Evolutionary conservation across 2,329 filamentous ascomycete species (phyloP).

Genomic region (Camptophora hylomeconis): DNA sequence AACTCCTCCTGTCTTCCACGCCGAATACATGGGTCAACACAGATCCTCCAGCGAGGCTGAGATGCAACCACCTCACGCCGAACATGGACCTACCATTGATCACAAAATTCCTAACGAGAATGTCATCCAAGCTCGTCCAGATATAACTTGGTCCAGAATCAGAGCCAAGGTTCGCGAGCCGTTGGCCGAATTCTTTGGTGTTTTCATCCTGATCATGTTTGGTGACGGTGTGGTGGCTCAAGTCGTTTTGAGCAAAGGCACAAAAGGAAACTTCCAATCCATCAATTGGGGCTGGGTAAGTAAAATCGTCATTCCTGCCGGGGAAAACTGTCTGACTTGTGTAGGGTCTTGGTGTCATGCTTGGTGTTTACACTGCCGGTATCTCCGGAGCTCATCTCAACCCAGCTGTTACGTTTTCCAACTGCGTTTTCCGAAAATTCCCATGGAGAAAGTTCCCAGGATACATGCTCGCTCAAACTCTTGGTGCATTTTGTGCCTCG

Average conservation of each 20-base stretch:
- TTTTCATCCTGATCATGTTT: constrained; percentile 55
- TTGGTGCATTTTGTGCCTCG: constrained; percentile 53
- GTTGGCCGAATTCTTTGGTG: constrained; percentile 56
- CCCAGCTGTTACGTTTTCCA: constrained; percentile 56
- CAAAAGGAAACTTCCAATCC: constrained; percentile 37
- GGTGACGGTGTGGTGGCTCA: constrained; percentile 61
- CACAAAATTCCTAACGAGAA: constrained; percentile 21
- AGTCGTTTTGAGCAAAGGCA: constrained; percentile 42
- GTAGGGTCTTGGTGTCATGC: constrained; percentile 50
- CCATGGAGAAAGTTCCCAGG: constrained; percentile 58
- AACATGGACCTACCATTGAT: constrained; percentile 22
- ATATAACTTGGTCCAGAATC: constrained; percentile 40
- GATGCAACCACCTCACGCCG: constrained; percentile 9
- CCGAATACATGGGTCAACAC: constrained; percentile 6
- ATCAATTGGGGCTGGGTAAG: constrained; percentile 38
- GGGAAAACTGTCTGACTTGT: constrained; percentile 6
- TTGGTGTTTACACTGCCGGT: constrained; percentile 51
- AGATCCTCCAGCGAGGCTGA: neutral
- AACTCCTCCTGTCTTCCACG: constrained; percentile 10
- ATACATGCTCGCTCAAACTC: constrained; percentile 51
- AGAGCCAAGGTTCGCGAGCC: constrained; percentile 42
- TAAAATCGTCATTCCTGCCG: constrained; percentile 2
- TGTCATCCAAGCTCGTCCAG: constrained; percentile 15
- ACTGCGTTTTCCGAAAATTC: constrained; percentile 45
- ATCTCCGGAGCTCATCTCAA: constrained; percentile 44